Evolutionary conservation across 208 protist genomes (phyloP), one percentile per base, ranked within the genome.

Genomic region (Leishmania major): DNA sequence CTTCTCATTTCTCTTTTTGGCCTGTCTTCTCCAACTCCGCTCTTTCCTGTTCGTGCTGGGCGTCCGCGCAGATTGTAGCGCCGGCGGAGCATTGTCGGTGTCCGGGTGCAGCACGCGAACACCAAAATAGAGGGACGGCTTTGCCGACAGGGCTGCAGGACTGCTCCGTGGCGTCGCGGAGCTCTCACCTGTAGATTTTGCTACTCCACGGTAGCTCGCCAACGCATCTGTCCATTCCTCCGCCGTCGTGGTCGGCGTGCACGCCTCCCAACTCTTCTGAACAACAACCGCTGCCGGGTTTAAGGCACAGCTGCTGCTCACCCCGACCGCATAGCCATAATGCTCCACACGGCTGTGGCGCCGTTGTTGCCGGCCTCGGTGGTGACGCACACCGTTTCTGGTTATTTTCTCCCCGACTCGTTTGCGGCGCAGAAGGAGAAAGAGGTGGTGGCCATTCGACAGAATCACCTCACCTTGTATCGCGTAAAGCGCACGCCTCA

Each of bases 391-490:
- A 91, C 90, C 22, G 83, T 97, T 10, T 91, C 90, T 5, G 95
- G 95, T 19, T 73, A 84, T 73, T 97, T 98, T 64, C 45, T 86
- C 88, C 92, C 47, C 25, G 79, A 74, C 67, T 83, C 77, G 76
- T 64, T 74, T 49, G 79, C 55, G 31, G 84, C 77, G 74, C 82
- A 57, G 80, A 87, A 81, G 11, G 57, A 76, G 45, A 91, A 88
- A 47, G 92, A 97, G 70, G 76, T 96, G 51, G 67, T 96, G 17
- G 85, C 91, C 10, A 84, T 98, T 28, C 85, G 87, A 6, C 87
- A 96, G 82, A 96, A 98, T 59, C 81, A 90, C 40, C 79, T 97
- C 15, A 89, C 90, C 40, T 79, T 98, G 28, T 98, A 96, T 79
- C 88, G 86, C 8, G 57, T 60, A 35, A 78, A 31, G n/a, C 0